These are phyloP conservation scores for Rhizopus arrhizus DNA, from an alignment of 371 early-diverging fungal species.

Conservation along the genomic window DNA sequence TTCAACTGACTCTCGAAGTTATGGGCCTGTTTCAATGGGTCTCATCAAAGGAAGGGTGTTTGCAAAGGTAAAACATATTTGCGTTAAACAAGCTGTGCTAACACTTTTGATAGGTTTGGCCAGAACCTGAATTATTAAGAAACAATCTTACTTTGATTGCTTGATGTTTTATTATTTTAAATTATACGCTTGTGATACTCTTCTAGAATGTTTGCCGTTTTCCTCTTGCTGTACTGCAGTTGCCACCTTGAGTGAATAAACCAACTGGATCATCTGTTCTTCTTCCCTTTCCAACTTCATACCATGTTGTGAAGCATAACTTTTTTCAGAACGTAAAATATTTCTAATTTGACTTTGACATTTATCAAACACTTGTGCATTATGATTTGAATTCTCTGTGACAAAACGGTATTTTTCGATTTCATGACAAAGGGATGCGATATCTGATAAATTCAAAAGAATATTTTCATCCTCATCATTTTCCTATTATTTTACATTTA, in stretches of 20 bases:
- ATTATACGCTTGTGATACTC: constrained; percentile 51
- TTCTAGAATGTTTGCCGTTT: constrained; percentile 34
- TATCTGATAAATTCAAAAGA: constrained; percentile 30
- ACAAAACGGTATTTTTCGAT: constrained; percentile 51
- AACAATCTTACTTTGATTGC: constrained; percentile 9
- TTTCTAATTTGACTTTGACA: constrained; percentile 55
- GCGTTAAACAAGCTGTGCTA: constrained; percentile 4
- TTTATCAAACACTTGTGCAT: constrained; percentile 54
- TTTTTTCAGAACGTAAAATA: constrained; percentile 47
- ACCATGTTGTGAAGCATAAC: constrained; percentile 51
- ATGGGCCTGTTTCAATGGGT: constrained; percentile 86
- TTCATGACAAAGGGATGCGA: constrained; percentile 47
- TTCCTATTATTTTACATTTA: background rate
- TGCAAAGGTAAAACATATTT: constrained; percentile 57
- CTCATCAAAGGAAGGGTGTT: constrained; percentile 74
- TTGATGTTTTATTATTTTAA: constrained; percentile 24
- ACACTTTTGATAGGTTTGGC: constrained; percentile 36
- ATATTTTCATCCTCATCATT: constrained; percentile 21
- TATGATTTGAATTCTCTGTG: constrained; percentile 33
- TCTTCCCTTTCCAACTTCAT: constrained; percentile 46
- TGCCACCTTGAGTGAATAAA: constrained; percentile 45
- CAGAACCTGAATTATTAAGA: constrained; percentile 29
- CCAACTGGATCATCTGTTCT: constrained; percentile 59
- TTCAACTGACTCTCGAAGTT: constrained; percentile 79
- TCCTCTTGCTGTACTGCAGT: constrained; percentile 24